phyloP scores from a whole-genome alignment of 2,329 filamentous ascomycete species.

The Talaromyces albobiverticillius region DNA sequence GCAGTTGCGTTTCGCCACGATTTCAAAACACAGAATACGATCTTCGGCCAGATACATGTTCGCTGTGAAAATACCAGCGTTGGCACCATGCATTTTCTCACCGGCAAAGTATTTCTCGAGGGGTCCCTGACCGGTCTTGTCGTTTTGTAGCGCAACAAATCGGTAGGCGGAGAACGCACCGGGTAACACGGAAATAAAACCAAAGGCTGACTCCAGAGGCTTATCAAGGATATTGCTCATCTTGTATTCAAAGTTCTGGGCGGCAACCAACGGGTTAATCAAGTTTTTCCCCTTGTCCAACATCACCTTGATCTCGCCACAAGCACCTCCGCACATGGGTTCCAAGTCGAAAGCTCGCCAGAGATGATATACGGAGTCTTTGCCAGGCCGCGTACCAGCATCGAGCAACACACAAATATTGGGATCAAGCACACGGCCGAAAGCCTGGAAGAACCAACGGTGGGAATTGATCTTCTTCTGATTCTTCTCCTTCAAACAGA shows the following conservation, averaged over 20 bases:
- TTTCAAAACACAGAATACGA: conserved; percentile 61
- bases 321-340: conserved; percentile 95
- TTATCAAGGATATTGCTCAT: conserved; percentile 99
- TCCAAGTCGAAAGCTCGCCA: conserved; percentile 99
- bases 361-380: conserved; percentile 92
- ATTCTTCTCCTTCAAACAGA: conserved; percentile 99
- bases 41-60: conserved; percentile 62
- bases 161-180: conserved; percentile 98
- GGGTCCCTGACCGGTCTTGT: conserved; percentile 89
- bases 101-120: conserved; percentile 96
- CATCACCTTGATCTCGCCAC: conserved; percentile 99
- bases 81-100: conserved; percentile 90
- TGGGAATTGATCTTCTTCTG: conserved; percentile 99
- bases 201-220: conserved; percentile 93
- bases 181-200: conserved; percentile 93
- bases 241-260: conserved; percentile 99
- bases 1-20: conserved; percentile 95
- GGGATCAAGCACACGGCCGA: conserved; percentile 85
- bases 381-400: conserved; percentile 90
- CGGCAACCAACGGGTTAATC: conserved; percentile 88
- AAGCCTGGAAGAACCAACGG: conserved; percentile 98
- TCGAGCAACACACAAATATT: conserved; percentile 97
- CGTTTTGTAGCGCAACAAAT: conserved; percentile 91
- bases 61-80: conserved; percentile 93
- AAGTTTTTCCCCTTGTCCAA: conserved; percentile 81